These are phyloP conservation scores for Pseudogymnoascus sp. DNA, from an alignment of 2,329 filamentous ascomycete genomes.

Conservation along the genomic window DNA sequence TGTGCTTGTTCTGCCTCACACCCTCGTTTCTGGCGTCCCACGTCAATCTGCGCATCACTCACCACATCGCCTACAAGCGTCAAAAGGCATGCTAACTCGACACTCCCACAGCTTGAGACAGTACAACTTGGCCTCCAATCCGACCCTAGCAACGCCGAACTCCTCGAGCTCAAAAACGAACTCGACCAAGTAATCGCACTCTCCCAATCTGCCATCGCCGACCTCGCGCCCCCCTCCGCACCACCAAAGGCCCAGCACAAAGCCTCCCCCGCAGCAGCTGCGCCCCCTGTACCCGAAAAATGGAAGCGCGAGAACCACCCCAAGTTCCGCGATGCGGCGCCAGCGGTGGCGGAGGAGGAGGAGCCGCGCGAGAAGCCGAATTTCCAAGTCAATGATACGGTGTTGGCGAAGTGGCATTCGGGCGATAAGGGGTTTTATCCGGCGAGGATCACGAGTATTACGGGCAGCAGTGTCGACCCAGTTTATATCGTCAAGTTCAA, in stretches of 20 bases:
- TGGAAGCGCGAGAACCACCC: constrained; percentile 77
- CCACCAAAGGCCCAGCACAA: constrained; percentile 24
- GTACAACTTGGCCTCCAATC: constrained; percentile 67
- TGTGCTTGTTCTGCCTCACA: background rate
- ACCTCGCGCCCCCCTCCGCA: constrained; percentile 54
- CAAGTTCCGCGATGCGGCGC: constrained; percentile 55
- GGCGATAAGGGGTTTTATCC: constrained; percentile 88
- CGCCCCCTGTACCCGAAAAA: constrained; percentile 56
- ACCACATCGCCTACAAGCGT: background rate
- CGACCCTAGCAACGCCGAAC: constrained; percentile 71
- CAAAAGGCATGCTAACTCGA: constrained; percentile 12
- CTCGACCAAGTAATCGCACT: constrained; percentile 73
- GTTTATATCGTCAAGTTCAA: constrained; percentile 96
- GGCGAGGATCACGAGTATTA: constrained; percentile 86
- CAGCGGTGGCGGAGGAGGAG: constrained; percentile 41
- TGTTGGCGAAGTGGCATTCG: constrained; percentile 83
- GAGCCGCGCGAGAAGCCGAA: constrained; percentile 34
- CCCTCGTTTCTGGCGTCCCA: background rate
- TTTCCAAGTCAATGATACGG: constrained; percentile 82
- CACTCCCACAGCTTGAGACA: constrained; percentile 56
- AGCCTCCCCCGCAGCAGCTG: constrained; percentile 27
- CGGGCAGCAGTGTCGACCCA: constrained; percentile 80
- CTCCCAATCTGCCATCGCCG: constrained; percentile 71
- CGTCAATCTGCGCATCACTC: background rate
- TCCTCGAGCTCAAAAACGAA: constrained; percentile 69